Conservation (phyloP, 1,139 yeast genomes). For the Geotrichum carabidarum region DNA sequence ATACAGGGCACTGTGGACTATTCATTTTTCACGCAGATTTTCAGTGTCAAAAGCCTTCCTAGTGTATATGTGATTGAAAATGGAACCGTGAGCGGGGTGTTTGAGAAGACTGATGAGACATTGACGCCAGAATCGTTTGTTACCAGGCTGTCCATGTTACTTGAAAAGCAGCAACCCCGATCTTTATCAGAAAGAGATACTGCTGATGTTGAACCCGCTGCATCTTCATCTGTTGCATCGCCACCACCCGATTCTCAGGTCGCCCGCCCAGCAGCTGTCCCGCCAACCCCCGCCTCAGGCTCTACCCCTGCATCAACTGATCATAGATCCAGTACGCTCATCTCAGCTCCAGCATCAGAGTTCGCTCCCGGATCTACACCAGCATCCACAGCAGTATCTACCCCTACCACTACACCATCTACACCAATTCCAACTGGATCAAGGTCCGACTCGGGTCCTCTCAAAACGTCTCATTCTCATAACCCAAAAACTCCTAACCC, state of each 20-base stretch:
- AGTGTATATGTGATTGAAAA: slow-evolving; percentile 45
- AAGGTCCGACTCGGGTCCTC: neutral
- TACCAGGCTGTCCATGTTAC: slow-evolving; percentile 1
- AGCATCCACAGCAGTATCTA: neutral
- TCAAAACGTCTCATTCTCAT: neutral
- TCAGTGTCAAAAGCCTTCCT: slow-evolving; percentile 46
- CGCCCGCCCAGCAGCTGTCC: neutral
- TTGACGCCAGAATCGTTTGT: slow-evolving; percentile 1
- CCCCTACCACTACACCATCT: neutral
- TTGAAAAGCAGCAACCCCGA: neutral
- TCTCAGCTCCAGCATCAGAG: neutral
- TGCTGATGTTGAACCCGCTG: neutral
- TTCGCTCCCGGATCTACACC: neutral
- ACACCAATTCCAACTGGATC: neutral
- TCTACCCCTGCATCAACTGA: neutral
- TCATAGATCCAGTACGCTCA: too few relatives aligned
- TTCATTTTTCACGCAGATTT: slow-evolving; percentile 47
- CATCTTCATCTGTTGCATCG: neutral
- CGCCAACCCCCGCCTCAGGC: slow-evolving; percentile 2
- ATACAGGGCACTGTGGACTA: slow-evolving; percentile 46
- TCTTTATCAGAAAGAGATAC: neutral
- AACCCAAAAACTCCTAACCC: neutral
- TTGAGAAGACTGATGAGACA: slow-evolving; percentile 1
- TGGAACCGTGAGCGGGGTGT: slow-evolving; percentile 4
- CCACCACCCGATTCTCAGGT: neutral